Evolutionary conservation across 371 early-diverging fungal genomes (phyloP).

Genomic region (Sporodiniella umbellata): DNA sequence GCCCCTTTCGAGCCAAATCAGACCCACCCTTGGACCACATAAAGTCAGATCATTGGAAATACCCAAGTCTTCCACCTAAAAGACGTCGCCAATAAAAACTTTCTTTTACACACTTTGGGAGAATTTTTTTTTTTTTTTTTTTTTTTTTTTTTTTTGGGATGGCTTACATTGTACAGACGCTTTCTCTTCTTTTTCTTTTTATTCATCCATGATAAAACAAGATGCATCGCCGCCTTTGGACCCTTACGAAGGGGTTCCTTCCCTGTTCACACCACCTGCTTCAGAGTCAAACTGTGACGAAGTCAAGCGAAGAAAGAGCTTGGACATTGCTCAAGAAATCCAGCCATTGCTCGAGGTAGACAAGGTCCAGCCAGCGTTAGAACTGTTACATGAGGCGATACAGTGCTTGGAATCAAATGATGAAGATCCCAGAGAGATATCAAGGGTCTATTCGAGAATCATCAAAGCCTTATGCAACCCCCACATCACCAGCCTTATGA

Average conservation of each 20-base stretch:
- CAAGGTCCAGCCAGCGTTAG: slow-evolving; percentile 25
- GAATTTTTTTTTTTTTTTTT: no score
- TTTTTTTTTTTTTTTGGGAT: no score
- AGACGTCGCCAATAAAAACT: no score
- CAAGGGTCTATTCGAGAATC: slow-evolving; percentile 33
- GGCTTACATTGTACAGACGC: no score
- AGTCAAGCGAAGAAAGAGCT: slow-evolving; percentile 16
- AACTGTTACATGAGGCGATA: slow-evolving; percentile 24
- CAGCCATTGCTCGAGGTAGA: slow-evolving; percentile 21
- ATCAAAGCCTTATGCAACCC: slow-evolving; percentile 31
- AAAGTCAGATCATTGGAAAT: slow-evolving; percentile 6
- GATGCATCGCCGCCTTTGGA: not conserved
- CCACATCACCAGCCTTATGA: slow-evolving; percentile 17
- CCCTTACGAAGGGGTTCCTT: not conserved
- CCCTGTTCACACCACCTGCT: not conserved
- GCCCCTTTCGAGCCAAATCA: slow-evolving; percentile 50
- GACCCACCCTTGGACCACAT: slow-evolving; percentile 12
- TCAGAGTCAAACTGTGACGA: not conserved
- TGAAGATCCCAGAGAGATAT: slow-evolving; percentile 12
- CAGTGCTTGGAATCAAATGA: slow-evolving; percentile 7
- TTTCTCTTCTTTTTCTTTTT: not conserved
- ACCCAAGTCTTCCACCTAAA: no score
- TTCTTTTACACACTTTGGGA: no score
- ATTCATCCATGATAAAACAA: not conserved
- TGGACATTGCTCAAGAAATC: slow-evolving; percentile 22